Percentiles rank a stretch among this genome's conserved stretches.
phyloP scores from a whole-genome alignment of 768 basidiomycete species.

The Phlebiopsis gigantea region DNA sequence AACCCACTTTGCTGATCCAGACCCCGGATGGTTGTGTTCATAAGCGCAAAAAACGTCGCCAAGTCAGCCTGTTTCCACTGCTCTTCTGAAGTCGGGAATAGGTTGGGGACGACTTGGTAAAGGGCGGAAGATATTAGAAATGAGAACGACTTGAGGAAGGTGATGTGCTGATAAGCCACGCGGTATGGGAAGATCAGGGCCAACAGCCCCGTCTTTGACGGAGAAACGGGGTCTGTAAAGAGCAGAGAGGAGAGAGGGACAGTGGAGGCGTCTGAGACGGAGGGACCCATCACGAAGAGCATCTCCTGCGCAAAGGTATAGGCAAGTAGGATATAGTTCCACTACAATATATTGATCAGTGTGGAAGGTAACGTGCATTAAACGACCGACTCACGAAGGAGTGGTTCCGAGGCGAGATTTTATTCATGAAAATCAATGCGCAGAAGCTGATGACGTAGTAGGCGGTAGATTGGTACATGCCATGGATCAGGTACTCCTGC shows the following conservation, averaged over 20 bases:
- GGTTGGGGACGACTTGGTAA: constrained; percentile 61
- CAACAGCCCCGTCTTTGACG: constrained; percentile 25
- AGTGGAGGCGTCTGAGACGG: constrained; percentile 30
- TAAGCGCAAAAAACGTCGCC: background rate
- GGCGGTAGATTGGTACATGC: constrained; percentile 54
- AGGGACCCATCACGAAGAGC: constrained; percentile 56
- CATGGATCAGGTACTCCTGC: constrained; percentile 64
- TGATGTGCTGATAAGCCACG: constrained; percentile 70
- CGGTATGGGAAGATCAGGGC: constrained; percentile 52
- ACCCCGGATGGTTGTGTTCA: background rate
- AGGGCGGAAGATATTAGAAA: constrained; percentile 70
- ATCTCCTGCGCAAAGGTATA: constrained; percentile 58
- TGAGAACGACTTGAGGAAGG: constrained; percentile 74
- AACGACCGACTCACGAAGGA: constrained; percentile 51
- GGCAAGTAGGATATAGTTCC: constrained; percentile 76
- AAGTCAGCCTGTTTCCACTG: constrained; percentile 3
- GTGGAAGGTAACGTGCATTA: background rate
- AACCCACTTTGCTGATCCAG: constrained; percentile 1
- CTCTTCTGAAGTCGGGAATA: constrained; percentile 42
- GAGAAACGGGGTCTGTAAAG: constrained; percentile 16
- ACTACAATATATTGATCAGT: constrained; percentile 37
- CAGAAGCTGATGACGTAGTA: constrained; percentile 63
- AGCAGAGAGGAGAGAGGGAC: constrained; percentile 23
- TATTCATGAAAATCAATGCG: constrained; percentile 47
- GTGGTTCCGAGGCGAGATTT: constrained; percentile 51